These are phyloP conservation scores for Cerioporus squamosus DNA, from an alignment of 1,284 basidiomycete genomes.

Conservation along the genomic window DNA sequence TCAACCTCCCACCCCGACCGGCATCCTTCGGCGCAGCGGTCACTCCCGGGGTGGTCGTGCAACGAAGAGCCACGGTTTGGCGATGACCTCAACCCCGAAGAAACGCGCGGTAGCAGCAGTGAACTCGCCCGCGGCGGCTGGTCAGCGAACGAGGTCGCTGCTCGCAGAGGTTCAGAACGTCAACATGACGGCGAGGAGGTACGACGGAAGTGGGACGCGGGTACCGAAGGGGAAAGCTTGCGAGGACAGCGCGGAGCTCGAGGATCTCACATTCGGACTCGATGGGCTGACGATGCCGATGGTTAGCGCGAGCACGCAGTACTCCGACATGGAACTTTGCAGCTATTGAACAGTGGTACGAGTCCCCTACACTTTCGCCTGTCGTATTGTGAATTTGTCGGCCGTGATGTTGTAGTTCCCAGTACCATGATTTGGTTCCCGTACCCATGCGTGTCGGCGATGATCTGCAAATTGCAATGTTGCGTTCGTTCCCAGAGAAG, in stretches of 20 bases:
- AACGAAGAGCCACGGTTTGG: constrained; percentile 14
- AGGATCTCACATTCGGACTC: constrained; percentile 28
- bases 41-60: background rate
- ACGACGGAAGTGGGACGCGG: too few species aligned
- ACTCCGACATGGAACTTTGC: background rate
- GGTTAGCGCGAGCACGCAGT: background rate
- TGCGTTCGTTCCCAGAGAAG: too few species aligned
- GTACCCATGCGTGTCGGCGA: too few species aligned
- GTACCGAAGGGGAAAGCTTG: background rate
- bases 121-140: constrained; percentile 17
- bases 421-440: too few species aligned
- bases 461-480: too few species aligned
- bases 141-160: constrained; percentile 8
- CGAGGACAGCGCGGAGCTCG: constrained; percentile 8
- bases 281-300: constrained; percentile 29
- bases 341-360: background rate
- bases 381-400: too few species aligned
- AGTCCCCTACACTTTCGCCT: too few species aligned
- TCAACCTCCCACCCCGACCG: background rate
- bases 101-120: constrained; percentile 13
- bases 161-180: constrained; percentile 7
- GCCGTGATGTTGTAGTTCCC: too few species aligned
- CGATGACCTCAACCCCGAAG: constrained; percentile 36
- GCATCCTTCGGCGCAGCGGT: background rate
- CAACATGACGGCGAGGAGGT: background rate